Base-by-base conservation (phyloP, 106 monocot species). In the Chionographis japonica region DNA sequence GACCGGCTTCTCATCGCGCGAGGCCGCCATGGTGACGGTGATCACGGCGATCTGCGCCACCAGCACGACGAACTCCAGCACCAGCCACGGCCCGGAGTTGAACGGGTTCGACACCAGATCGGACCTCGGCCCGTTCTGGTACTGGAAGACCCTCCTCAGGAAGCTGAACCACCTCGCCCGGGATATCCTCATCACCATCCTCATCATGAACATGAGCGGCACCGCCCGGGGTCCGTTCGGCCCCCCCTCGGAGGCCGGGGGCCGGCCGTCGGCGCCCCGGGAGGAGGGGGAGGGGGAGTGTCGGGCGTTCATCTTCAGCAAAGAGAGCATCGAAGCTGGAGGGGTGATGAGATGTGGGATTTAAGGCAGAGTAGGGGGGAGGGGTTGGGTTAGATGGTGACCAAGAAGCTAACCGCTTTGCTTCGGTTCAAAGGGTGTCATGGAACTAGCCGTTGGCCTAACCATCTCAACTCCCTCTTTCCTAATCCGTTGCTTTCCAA, bases 351-450 rank as follows among this genome's bases (percentile, higher is more conserved):
- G 38, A 42, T 60, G 60, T 58, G 63, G 61, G 50, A 20, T 65
- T 72, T 57, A 79, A 73, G 69, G 37, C 64, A 61, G 68, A 68
- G 57, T 60, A 56, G 63, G 67, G 73, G 57, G 19, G 70, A 71
- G 10, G 63, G 71, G 55, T 82, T 64, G 81, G 20, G 60, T 51
- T 9, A 54, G 94, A 94, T 80, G 94, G 94, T 80, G 94, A 90
- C 94, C 89, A 90, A 82, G 50, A 84, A 94, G 68, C 94, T 85
- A 85, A 86, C 86, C 37, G 73, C 81, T 83, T 90, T 94, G 90
- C 87, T 83, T 91, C 46, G 16, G 73, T 76, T 55, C 61, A 58
- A 90, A 94, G 90, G 55, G 89, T 82, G 43, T 10, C 43, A 46
- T 36, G 6, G 20, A 66, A 51, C 74, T 70, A 71, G 66, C 80